Base-by-base conservation (phyloP, 768 basidiomycete species). In the Boletus rex-veris region DNA sequence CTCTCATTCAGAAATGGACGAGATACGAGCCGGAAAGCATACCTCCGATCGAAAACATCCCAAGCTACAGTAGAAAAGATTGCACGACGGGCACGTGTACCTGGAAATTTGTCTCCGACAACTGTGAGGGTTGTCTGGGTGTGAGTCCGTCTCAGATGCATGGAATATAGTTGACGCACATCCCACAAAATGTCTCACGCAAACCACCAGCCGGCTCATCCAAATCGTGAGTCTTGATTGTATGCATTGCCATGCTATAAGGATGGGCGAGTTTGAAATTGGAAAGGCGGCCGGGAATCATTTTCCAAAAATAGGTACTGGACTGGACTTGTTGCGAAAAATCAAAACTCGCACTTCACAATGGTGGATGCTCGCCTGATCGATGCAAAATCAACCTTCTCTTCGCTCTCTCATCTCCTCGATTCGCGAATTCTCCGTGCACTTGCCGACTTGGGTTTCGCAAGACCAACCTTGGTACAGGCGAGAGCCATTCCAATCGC, bases 391-490 rank as follows among this genome's bases (percentile, higher is more conserved):
- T 59, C 79, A 1, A 74, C 78, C 1, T 85, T 85, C 61, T 68
- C 81, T 2, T 74, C 78, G 19, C 84, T 97, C 63, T 83, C 88
- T 2, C 78, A 91, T 69, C 71, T 93, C 46, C 80, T 98, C 39
- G 96, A 98, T 73, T 75, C 83, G 11, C 85, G 95, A 3, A 73
- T 98, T 38, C 81, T 98, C 3, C 84, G 91, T 12, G 87, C 96
- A 5, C 84, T 99, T 21, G 92, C 95, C 4, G 90, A 96, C 63
- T 80, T 88, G 65, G 86, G 88, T 40, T 98, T 98, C 71, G 84
- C 92, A 16, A 81, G 85, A 37, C 97, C 97, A 7, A 99, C 97
- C 0, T 80, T 91, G 30, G 88, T 99, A 16, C 97, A 99, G 69
- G 80, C 81, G 9, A 92, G 91, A 68, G 88, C 92, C 4, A 95